Evolutionary conservation across 768 basidiomycete genomes (phyloP).

Genomic region (Coprinopsis sp.): DNA sequence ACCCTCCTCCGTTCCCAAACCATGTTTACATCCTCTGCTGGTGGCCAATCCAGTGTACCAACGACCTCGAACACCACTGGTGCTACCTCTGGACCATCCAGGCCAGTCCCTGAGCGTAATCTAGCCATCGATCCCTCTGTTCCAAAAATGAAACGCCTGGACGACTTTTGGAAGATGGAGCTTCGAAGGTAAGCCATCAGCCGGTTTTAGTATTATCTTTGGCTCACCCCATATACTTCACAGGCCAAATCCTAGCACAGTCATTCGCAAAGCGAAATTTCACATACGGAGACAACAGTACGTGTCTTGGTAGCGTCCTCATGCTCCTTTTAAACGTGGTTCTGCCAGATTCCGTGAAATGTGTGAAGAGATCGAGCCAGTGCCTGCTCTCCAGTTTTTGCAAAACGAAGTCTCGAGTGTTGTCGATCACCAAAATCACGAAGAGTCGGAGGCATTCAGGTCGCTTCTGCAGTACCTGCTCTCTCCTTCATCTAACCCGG

Average conservation of each 20-base stretch:
- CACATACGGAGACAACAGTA: conserved; percentile 71
- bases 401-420: conserved; percentile 65
- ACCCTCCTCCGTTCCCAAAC: too few species aligned
- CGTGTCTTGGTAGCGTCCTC: conserved; percentile 18
- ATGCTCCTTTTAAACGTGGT: neutral
- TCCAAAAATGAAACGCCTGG: conserved; percentile 47
- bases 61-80: conserved; percentile 9
- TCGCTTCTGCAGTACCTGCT: conserved; percentile 63
- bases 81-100: conserved; percentile 14
- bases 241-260: conserved; percentile 60
- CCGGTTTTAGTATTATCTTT: neutral
- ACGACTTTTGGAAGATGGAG: conserved; percentile 78
- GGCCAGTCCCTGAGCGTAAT: neutral
- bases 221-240: neutral
- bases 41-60: too few species aligned
- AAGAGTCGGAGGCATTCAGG: conserved; percentile 61
- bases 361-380: conserved; percentile 56
- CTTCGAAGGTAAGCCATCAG: conserved; percentile 49
- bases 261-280: conserved; percentile 60
- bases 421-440: conserved; percentile 61
- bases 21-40: too few species aligned
- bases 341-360: conserved; percentile 71
- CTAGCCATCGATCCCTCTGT: conserved; percentile 20
- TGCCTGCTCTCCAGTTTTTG: conserved; percentile 68
- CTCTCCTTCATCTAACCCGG: conserved; percentile 27